Evolutionary conservation across 164 flowering plant genomes (phyloP).

Genomic region (Sedum album): DNA sequence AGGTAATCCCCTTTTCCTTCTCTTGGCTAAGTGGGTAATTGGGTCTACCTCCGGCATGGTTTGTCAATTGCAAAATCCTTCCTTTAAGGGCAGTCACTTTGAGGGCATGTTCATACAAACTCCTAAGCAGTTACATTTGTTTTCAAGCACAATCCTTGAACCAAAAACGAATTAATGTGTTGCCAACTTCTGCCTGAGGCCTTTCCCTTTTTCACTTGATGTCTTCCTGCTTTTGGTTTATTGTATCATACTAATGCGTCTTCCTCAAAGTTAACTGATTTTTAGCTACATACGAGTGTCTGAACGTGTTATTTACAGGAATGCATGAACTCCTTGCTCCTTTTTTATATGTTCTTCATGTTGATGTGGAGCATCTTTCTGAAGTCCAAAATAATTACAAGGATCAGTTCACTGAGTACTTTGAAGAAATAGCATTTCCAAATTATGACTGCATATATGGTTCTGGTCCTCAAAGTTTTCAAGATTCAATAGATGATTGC

Average conservation of each 20-base stretch:
- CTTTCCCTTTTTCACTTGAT: neutral
- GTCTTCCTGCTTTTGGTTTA: neutral
- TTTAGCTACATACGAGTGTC: no score
- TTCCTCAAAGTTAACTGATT: neutral
- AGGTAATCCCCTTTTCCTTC: slow-evolving; percentile 30
- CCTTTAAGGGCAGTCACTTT: no score
- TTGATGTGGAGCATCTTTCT: slow-evolving; percentile 64
- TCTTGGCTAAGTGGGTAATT: neutral
- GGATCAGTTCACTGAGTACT: slow-evolving; percentile 77
- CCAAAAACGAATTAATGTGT: neutral
- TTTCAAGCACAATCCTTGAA: neutral
- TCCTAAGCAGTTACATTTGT: neutral
- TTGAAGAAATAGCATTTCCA: slow-evolving; percentile 59
- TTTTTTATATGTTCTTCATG: slow-evolving; percentile 81
- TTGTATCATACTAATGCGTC: neutral
- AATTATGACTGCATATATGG: slow-evolving; percentile 48
- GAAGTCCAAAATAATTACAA: slow-evolving; percentile 62
- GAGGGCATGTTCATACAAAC: no score
- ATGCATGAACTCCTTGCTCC: slow-evolving; percentile 99
- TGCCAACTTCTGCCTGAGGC: neutral
- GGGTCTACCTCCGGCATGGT: no score
- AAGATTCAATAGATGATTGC: slow-evolving; percentile 32
- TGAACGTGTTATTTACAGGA: slow-evolving; percentile 39
- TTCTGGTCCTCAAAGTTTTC: slow-evolving; percentile 37
- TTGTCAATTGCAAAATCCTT: no score